A percentile compares a stretch with the other conserved stretches of the same genome.
Conservation (phyloP, 495 filamentous ascomycete genomes). For the Collariella sp. region DNA sequence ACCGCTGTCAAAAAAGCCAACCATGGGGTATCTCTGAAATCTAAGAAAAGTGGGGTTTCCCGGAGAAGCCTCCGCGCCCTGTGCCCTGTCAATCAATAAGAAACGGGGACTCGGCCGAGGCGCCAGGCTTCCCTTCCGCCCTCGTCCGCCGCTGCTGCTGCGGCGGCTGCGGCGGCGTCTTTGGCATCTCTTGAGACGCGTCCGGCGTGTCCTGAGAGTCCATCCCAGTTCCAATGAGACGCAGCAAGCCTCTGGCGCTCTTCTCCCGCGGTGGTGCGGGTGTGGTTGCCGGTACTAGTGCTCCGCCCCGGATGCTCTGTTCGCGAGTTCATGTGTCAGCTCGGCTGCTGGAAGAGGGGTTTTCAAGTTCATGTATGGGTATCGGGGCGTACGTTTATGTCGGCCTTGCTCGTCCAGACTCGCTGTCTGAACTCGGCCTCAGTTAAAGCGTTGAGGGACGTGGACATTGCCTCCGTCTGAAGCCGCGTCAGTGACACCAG, state of each 20-base stretch:
- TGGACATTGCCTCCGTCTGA: constrained; percentile 9
- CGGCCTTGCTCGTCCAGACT: constrained; percentile 13
- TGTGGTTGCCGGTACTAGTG: too few species aligned
- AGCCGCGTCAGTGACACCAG: constrained; percentile 6
- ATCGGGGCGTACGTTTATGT: constrained; percentile 13
- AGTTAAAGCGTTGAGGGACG: constrained; percentile 4
- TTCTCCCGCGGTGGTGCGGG: neutral
- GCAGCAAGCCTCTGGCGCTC: neutral
- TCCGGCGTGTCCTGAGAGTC: neutral
- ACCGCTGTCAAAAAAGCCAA: neutral
- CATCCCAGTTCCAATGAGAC: constrained; percentile 1
- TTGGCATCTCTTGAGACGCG: neutral
- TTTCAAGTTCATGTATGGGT: neutral
- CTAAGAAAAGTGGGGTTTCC: neutral
- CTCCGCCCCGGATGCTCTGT: too few species aligned
- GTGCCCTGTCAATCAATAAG: constrained; percentile 11
- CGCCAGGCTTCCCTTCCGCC: constrained; percentile 6
- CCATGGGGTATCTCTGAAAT: constrained; percentile 14
- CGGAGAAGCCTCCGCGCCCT: neutral
- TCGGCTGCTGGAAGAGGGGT: neutral
- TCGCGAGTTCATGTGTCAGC: neutral
- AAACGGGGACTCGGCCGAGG: constrained; percentile 16
- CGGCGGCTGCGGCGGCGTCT: neutral
- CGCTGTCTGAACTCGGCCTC: constrained; percentile 8
- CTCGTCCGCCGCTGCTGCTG: too few species aligned